These are phyloP conservation scores for Fusarium sublunatum DNA, from an alignment of 2,329 filamentous ascomycete genomes.

Conservation along the genomic window DNA sequence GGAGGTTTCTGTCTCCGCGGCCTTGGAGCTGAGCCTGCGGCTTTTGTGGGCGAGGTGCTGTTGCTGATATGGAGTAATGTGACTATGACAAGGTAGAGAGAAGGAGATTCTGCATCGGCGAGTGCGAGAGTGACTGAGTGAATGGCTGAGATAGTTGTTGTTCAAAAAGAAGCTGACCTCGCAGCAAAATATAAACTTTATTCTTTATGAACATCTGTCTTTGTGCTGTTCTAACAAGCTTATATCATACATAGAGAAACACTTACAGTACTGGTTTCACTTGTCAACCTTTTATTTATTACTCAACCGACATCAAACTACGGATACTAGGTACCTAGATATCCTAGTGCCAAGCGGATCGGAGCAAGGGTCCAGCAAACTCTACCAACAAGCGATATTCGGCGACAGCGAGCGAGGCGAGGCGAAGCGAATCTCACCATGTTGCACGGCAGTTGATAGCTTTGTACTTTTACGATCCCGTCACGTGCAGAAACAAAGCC, in stretches of 20 bases:
- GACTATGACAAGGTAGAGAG: slow-evolving; percentile 2
- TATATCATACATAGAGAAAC: background rate
- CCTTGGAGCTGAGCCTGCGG: slow-evolving; percentile 41
- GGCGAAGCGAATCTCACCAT: slow-evolving; percentile 6
- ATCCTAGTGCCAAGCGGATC: slow-evolving; percentile 13
- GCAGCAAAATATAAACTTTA: background rate
- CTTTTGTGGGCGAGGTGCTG: slow-evolving; percentile 9
- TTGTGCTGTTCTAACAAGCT: slow-evolving; percentile 1
- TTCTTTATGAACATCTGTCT: background rate
- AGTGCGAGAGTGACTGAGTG: slow-evolving; percentile 23
- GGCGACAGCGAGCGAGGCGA: slow-evolving; percentile 21
- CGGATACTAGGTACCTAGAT: background rate
- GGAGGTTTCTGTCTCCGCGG: slow-evolving; percentile 26
- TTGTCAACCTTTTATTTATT: background rate
- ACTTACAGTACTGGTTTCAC: background rate
- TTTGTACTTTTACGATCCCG: slow-evolving; percentile 2
- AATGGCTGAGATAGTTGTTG: background rate
- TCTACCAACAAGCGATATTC: slow-evolving; percentile 26
- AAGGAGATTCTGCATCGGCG: slow-evolving; percentile 26
- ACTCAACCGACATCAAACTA: background rate
- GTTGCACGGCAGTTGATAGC: slow-evolving; percentile 17
- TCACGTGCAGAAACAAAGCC: slow-evolving; percentile 17
- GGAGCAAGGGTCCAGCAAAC: slow-evolving; percentile 19
- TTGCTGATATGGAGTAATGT: slow-evolving; percentile 11
- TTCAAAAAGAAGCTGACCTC: slow-evolving; percentile 17